Evolutionary conservation across 73 alveolate genomes (phyloP).

Genomic region (Paramecium caudatum): DNA sequence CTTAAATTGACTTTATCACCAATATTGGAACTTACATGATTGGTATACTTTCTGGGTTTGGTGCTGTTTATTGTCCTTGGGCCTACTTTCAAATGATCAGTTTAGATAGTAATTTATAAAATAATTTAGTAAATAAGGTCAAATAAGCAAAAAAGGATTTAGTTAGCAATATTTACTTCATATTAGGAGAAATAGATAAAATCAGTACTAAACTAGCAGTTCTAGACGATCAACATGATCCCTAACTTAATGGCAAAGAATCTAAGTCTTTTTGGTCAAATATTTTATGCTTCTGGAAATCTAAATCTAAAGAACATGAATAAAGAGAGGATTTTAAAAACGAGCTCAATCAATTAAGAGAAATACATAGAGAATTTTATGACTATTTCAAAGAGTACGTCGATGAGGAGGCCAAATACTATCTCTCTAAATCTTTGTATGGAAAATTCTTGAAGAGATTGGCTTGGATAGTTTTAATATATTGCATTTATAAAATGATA

Average conservation of each 20-base stretch:
- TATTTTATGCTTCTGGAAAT: not conserved
- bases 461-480: slow-evolving; percentile 60
- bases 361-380: slow-evolving; percentile 47
- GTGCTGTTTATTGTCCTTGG: slow-evolving; percentile 54
- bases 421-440: slow-evolving; percentile 24
- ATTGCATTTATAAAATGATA: slow-evolving; percentile 61
- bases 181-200: slow-evolving; percentile 39
- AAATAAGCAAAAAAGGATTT: slow-evolving; percentile 13
- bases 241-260: not conserved
- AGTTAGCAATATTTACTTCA: slow-evolving; percentile 50
- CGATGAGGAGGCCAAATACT: slow-evolving; percentile 12
- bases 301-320: not conserved
- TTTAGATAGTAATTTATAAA: not conserved
- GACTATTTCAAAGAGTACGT: slow-evolving; percentile 26
- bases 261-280: not conserved
- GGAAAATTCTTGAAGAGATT: slow-evolving; percentile 53
- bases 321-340: slow-evolving; percentile 54
- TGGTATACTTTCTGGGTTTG: slow-evolving; percentile 62
- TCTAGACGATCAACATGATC: not conserved
- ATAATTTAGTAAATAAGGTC: slow-evolving; percentile 32
- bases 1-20: slow-evolving; percentile 25
- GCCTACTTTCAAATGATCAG: slow-evolving; percentile 42
- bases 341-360: slow-evolving; percentile 31
- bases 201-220: slow-evolving; percentile 19
- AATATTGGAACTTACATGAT: slow-evolving; percentile 49